phyloP scores from a whole-genome alignment of 306 rosid species.

The Prunus mongolica region DNA sequence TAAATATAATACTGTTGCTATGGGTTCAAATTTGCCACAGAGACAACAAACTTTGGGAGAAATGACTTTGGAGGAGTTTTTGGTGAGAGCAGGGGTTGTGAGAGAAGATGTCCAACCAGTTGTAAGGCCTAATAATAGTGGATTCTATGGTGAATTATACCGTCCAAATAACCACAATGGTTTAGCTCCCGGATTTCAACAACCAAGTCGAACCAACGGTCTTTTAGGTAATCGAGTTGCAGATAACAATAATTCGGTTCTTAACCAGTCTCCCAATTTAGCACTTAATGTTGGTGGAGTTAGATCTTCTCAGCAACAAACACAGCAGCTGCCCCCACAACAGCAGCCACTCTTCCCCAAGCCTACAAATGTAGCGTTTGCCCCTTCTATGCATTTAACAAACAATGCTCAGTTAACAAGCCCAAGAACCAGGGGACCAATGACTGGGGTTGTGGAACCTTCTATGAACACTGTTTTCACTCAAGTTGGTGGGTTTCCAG shows the following conservation, averaged over 20 bases:
- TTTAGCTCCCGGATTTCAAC: conserved; percentile 53
- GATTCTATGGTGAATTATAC: conserved; percentile 51
- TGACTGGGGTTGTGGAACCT: conserved; percentile 48
- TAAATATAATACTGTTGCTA: conserved; percentile 18
- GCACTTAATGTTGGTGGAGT: conserved; percentile 37
- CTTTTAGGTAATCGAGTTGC: conserved; percentile 37
- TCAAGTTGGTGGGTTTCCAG: conserved; percentile 29
- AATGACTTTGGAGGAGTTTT: conserved; percentile 85
- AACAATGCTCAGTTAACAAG: conserved; percentile 53
- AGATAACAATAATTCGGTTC: conserved; percentile 38
- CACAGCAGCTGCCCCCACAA: conserved; percentile 24
- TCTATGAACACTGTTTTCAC: conserved; percentile 39
- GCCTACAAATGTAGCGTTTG: conserved; percentile 55
- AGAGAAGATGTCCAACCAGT: conserved; percentile 63
- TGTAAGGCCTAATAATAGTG: conserved; percentile 41
- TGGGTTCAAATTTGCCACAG: conserved; percentile 41
- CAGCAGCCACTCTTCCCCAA: conserved; percentile 70
- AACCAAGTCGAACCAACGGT: conserved; percentile 40
- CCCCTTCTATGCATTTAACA: conserved; percentile 45
- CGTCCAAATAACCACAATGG: conserved; percentile 35
- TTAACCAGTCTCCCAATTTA: conserved; percentile 40
- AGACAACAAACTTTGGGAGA: conserved; percentile 87
- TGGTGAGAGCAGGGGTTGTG: conserved; percentile 86
- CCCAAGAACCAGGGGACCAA: conserved; percentile 43
- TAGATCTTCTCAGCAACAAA: conserved; percentile 43